Evolutionary conservation across 2,329 filamentous ascomycete species (phyloP).

Genomic region (Trichoderma koningiopsis): DNA sequence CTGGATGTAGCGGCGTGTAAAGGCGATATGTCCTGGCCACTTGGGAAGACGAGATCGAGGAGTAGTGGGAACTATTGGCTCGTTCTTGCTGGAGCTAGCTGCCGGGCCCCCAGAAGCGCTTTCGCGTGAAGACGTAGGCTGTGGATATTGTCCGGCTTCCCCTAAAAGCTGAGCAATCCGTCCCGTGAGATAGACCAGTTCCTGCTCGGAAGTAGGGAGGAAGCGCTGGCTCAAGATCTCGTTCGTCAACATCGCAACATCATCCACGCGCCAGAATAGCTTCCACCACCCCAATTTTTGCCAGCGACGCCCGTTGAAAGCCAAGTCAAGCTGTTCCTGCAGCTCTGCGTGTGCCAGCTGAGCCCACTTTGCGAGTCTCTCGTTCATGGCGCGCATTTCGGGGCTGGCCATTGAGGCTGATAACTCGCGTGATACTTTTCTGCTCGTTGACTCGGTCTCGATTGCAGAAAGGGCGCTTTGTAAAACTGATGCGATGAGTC

Average conservation of each 20-base stretch:
- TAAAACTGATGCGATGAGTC: constrained; percentile 69
- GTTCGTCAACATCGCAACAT: constrained; percentile 79
- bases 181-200: constrained; percentile 80
- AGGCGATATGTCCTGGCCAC: constrained; percentile 76
- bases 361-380: constrained; percentile 70
- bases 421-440: neutral
- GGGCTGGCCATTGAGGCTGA: neutral
- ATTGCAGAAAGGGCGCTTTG: constrained; percentile 55
- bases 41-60: constrained; percentile 40
- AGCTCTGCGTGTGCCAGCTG: constrained; percentile 81
- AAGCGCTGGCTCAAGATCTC: constrained; percentile 78
- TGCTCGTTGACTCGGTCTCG: constrained; percentile 43
- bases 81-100: constrained; percentile 31
- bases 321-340: constrained; percentile 74
- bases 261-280: constrained; percentile 91
- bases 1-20: constrained; percentile 67
- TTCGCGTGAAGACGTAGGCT: constrained; percentile 37
- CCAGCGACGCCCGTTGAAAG: constrained; percentile 78
- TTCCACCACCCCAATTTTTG: constrained; percentile 88
- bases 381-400: constrained; percentile 50
- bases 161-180: constrained; percentile 60
- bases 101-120: neutral
- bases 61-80: constrained; percentile 32
- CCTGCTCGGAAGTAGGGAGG: constrained; percentile 75
- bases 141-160: constrained; percentile 37